These are phyloP conservation scores for Coprinopsis marcescibilis DNA, from an alignment of 768 basidiomycete genomes.

Conservation along the genomic window DNA sequence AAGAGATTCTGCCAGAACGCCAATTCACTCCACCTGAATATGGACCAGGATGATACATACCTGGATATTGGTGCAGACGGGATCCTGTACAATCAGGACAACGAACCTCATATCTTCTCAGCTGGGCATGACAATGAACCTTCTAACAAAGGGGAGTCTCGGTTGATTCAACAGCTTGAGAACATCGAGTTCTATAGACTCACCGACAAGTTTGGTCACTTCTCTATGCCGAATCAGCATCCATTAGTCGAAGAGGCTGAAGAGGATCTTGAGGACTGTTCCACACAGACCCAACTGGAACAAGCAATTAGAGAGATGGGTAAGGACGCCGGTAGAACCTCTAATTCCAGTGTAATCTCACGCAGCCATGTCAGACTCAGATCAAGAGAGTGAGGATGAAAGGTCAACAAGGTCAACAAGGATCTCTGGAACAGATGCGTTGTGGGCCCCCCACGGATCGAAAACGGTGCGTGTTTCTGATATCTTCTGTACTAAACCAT, in stretches of 20 bases:
- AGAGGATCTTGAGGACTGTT: background rate
- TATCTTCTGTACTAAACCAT: background rate
- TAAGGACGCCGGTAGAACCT: background rate
- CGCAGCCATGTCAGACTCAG: background rate
- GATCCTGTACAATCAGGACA: too few species aligned
- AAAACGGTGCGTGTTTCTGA: background rate
- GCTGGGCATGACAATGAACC: background rate
- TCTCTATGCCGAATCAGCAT: background rate
- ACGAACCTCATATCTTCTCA: background rate
- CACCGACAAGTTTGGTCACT: background rate
- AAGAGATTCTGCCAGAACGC: too few species aligned
- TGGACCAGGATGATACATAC: too few species aligned
- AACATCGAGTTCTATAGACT: background rate
- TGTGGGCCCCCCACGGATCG: background rate
- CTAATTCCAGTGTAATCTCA: background rate
- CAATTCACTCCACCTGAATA: too few species aligned
- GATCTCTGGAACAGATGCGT: background rate
- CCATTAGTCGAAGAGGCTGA: background rate
- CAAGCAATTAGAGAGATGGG: background rate
- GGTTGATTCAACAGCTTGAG: background rate
- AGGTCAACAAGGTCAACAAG: background rate
- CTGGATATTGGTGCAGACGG: too few species aligned
- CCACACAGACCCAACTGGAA: background rate
- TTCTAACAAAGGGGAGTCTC: background rate
- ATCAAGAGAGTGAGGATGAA: background rate